A percentile compares a stretch with the other conserved stretches of the same genome.
Evolutionary conservation across 208 protist species (phyloP).

Genomic region (Zelonia costaricensis): DNA sequence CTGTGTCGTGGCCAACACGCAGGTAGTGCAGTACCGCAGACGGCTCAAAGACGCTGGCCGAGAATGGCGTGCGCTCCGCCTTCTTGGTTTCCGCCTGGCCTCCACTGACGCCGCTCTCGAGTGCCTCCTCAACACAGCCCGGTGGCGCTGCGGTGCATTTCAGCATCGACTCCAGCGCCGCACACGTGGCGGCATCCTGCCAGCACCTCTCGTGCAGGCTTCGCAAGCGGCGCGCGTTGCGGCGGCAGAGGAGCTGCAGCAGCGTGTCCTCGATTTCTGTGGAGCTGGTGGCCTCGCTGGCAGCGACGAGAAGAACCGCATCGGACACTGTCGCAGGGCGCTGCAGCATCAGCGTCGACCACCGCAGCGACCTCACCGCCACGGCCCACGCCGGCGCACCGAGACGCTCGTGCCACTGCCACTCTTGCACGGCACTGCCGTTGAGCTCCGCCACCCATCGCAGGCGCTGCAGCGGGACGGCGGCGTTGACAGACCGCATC

Average conservation of each 20-base stretch:
- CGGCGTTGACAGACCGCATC: neutral
- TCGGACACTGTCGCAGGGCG: neutral
- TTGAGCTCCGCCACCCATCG: conserved; percentile 17
- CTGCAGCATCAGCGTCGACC: neutral
- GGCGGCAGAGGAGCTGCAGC: neutral
- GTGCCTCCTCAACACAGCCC: too few species aligned
- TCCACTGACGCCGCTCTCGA: too few species aligned
- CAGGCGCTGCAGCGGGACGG: conserved; percentile 3
- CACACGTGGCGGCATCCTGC: too few species aligned
- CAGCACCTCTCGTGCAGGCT: neutral
- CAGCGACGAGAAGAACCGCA: neutral
- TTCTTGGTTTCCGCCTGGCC: too few species aligned
- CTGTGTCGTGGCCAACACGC: neutral
- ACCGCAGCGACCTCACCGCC: neutral
- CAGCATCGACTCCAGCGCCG: too few species aligned
- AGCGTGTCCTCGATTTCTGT: neutral
- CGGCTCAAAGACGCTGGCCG: too few species aligned
- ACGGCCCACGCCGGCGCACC: neutral
- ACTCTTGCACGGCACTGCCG: conserved; percentile 15
- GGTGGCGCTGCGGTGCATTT: too few species aligned
- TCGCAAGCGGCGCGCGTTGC: too few species aligned
- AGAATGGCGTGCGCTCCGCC: too few species aligned
- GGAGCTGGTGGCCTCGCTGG: conserved; percentile 3
- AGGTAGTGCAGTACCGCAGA: conserved; percentile 7
- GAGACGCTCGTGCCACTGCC: conserved; percentile 7